Evolutionary conservation across 257 asterid species (phyloP), one percentile per base, ranked within the genome.

Genomic region (Euphrasia confusa): DNA sequence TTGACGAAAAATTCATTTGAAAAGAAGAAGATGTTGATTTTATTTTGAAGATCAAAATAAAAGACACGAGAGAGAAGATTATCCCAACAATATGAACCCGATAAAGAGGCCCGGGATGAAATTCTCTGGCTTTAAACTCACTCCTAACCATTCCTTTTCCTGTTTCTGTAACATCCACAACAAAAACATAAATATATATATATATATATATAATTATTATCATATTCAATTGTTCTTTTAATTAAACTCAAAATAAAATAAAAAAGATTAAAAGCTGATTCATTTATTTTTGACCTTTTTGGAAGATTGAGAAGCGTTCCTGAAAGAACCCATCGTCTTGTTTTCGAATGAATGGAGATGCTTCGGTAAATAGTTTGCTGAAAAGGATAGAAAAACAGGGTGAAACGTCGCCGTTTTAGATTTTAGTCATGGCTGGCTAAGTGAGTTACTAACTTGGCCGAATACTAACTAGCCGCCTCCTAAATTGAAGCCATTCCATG

Each of bases 61-160:
- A n/a, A n/a, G n/a, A n/a, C n/a, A n/a, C n/a, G n/a, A n/a, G n/a
- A n/a, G n/a, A n/a, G n/a, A n/a, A n/a, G n/a, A n/a, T n/a, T n/a
- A n/a, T n/a, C n/a, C n/a, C n/a, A n/a, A n/a, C n/a, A 80, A 56
- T 58, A 92, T 69, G 79, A 92, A 89, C 32, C 99, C 99, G 39
- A 89, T 92, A 35, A 89, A 72, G 10, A 92, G 80, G 45, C 99
- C 99, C 15, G 99, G 99, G 7, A 92, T 69, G 81, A 92, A 92
- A 57, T 92, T 89, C 65, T 84, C 97, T 30, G 97, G 84, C 96
- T 68, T 83, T 86, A 92, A 92, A 77, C 95, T 81, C 72, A 73
- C 89, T 66, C 89, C 94, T 35, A 86, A 32, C 90, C 90, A 72
- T 82, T 81, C 87, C 56, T 58, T 78, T 72, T 80, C 85, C 71